Evolutionary conservation across 2,329 filamentous ascomycete species (phyloP), one percentile per base, ranked within the genome.

Genomic region (Elsinoe australis): DNA sequence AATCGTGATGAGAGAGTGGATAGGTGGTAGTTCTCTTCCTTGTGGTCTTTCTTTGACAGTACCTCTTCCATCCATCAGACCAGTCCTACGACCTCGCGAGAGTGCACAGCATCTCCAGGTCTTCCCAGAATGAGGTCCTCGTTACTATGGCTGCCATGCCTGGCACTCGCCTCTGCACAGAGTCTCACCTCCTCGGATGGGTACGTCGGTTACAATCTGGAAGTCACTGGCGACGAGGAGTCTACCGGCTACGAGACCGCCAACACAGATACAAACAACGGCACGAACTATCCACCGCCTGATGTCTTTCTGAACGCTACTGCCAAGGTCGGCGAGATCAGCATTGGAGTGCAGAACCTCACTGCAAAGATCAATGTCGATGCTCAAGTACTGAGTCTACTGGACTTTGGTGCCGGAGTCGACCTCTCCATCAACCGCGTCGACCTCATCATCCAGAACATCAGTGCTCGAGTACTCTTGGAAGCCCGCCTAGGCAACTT

Each of bases 251-350:
- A 80, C 58, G 68, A 54, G 52, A 49, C 53, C 17, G 53, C 54
- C 49, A 49, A 53, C 39, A 48, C 54, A 21, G 33, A 51, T 50
- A 39, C 49, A 32, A 34, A 19, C 49, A 49, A 56, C 47, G 63
- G 70, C 24, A 64, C 73, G 47, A 67, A 66, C 5, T 56, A 65
- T 1, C 66, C 71, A 1, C 67, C 71, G 36, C 78, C 78, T 2
- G 78, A 81, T 54, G 76, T 80, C 14, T 77, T 73, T 53, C 71
- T 81, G 47, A 80, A 80, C 55, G 78, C 78, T 6, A 72, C 69
- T 1, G 71, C 80, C 0, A 69, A 67, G 46, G 75, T 81, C 5
- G 73, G 75, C 52, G 71, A 76, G 57, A 80, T 82, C 62, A 67
- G 70, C 59, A 71, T 82, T 49, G 67, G 73, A 41, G 78, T 80